Percentiles rank a stretch among this genome's conserved stretches.
Conservation (phyloP, 164 flowering plant species). For the Liquidambar formosana region DNA sequence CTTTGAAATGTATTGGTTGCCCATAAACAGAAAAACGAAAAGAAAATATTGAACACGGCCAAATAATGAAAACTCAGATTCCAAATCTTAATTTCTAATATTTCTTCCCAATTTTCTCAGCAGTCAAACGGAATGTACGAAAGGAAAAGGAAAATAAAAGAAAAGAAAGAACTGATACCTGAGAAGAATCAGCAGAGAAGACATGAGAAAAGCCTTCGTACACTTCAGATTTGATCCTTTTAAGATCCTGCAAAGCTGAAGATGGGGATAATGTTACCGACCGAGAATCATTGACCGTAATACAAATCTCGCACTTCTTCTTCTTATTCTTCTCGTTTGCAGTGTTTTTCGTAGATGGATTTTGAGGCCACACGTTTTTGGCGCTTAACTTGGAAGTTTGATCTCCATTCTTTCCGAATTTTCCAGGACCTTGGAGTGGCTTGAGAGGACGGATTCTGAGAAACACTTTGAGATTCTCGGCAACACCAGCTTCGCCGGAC, state of each 20-base stretch:
- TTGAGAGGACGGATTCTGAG: constrained; percentile 60
- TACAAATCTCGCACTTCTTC: constrained; percentile 33
- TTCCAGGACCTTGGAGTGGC: background rate
- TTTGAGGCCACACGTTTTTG: constrained; percentile 37
- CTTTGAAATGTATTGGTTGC: background rate
- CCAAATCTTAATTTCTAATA: too few species aligned
- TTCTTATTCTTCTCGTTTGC: constrained; percentile 19
- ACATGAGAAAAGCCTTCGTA: constrained; percentile 81
- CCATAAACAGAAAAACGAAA: background rate
- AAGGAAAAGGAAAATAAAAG: too few species aligned
- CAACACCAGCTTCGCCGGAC: background rate
- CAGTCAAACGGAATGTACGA: background rate
- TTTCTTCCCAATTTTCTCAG: background rate
- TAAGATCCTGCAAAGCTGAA: constrained; percentile 36
- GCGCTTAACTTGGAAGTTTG: constrained; percentile 9
- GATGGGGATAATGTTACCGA: constrained; percentile 69
- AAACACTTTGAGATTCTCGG: constrained; percentile 55
- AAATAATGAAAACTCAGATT: too few species aligned
- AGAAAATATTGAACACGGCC: background rate
- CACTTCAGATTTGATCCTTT: constrained; percentile 62
- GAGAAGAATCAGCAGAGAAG: constrained; percentile 60
- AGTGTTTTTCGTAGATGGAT: constrained; percentile 13
- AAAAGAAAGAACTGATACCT: constrained; percentile 41
- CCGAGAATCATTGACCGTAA: constrained; percentile 41
- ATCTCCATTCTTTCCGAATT: background rate